These are phyloP conservation scores for Terfezia claveryi DNA, from an alignment of 495 filamentous ascomycete species.

Conservation along the genomic window DNA sequence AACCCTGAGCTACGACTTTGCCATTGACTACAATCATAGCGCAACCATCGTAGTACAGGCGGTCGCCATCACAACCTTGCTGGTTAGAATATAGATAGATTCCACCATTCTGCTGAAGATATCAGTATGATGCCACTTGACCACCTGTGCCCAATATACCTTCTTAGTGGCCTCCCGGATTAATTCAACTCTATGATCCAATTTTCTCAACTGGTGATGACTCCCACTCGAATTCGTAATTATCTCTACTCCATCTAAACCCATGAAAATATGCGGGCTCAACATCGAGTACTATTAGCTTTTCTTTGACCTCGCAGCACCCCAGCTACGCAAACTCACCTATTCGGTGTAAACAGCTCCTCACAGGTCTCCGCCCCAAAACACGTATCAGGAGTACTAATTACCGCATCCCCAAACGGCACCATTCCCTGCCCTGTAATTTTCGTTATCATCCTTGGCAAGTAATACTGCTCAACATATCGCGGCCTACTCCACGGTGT, in stretches of 20 bases:
- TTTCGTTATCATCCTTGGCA: conserved; percentile 41
- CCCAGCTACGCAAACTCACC: conserved; percentile 25
- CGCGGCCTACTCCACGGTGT: conserved; percentile 38
- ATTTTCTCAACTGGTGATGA: conserved; percentile 54
- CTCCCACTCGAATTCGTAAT: conserved; percentile 54
- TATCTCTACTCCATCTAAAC: conserved; percentile 47
- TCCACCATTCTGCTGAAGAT: conserved; percentile 35
- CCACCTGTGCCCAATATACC: conserved; percentile 12
- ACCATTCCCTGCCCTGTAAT: conserved; percentile 40
- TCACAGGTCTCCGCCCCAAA: conserved; percentile 59
- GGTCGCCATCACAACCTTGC: conserved; percentile 51
- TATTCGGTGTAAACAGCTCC: conserved; percentile 52
- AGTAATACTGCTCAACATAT: conserved; percentile 47
- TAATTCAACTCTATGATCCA: conserved; percentile 47
- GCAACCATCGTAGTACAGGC: conserved; percentile 39
- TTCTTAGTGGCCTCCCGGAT: conserved; percentile 57
- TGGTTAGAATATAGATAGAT: conserved; percentile 60
- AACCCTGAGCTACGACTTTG: conserved; percentile 44
- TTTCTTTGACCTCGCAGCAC: conserved; percentile 23
- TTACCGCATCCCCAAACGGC: conserved; percentile 54
- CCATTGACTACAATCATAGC: conserved; percentile 61
- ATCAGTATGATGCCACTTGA: background rate
- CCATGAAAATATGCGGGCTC: conserved; percentile 27
- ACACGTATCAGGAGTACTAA: conserved; percentile 48
- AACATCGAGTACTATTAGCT: conserved; percentile 21